Evolutionary conservation across 495 filamentous ascomycete species (phyloP).

Genomic region (Mytilinidion resinicola): DNA sequence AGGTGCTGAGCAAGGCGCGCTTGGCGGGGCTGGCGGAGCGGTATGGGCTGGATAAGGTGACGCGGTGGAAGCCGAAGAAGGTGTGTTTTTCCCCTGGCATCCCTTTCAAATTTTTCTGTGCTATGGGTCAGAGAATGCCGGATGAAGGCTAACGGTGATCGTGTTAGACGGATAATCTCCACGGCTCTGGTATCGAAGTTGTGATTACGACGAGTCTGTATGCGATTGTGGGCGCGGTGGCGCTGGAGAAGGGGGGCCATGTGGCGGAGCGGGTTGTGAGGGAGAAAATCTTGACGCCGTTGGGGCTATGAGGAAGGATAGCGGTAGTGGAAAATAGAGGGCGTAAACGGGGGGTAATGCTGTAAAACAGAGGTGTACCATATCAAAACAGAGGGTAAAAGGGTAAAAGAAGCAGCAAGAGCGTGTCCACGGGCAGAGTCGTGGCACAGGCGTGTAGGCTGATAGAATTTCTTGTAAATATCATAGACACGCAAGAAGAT

Average conservation of each 20-base stretch:
- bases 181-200: conserved; percentile 60
- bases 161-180: conserved; percentile 61
- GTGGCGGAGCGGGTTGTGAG: conserved; percentile 66
- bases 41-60: conserved; percentile 63
- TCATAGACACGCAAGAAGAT: too few species aligned
- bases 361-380: too few species aligned
- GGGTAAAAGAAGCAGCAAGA: too few species aligned
- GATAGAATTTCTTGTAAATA: too few species aligned
- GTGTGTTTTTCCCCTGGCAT: conserved; percentile 44
- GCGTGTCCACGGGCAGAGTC: too few species aligned
- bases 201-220: conserved; percentile 72
- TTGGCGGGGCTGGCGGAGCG: conserved; percentile 58
- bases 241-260: conserved; percentile 75
- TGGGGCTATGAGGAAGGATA: conserved; percentile 24
- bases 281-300: conserved; percentile 62
- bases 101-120: neutral
- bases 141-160: conserved; percentile 11
- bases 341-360: too few species aligned
- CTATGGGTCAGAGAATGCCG: too few species aligned
- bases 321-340: too few species aligned
- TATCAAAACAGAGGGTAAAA: too few species aligned
- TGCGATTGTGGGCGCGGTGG: conserved; percentile 80
- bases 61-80: conserved; percentile 80
- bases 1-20: conserved; percentile 52
- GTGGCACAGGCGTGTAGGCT: too few species aligned